Evolutionary conservation across 169 alveolate species (phyloP).

Genomic region (Plasmodium gonderi): DNA sequence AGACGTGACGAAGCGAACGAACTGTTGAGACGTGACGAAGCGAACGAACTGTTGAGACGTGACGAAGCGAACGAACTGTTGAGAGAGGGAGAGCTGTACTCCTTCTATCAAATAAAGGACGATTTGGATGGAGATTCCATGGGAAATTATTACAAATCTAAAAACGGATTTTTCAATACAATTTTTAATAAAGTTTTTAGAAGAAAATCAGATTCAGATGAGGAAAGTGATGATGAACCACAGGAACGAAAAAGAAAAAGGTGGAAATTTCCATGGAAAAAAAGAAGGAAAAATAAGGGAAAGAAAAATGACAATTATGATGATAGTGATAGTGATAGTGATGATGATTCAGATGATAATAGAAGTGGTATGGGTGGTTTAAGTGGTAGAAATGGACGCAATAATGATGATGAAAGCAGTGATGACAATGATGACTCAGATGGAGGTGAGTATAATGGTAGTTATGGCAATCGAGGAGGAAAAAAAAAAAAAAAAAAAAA

Average conservation of each 20-base stretch:
- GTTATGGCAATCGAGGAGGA: neutral
- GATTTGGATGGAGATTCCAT: conserved; percentile 58
- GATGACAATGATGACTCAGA: neutral
- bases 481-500: neutral
- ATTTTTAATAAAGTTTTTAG: conserved; percentile 6
- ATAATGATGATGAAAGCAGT: neutral
- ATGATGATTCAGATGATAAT: neutral
- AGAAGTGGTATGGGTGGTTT: neutral
- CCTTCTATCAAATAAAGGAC: neutral
- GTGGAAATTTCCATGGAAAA: conserved; percentile 5
- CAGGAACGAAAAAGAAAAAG: neutral
- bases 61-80: neutral
- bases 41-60: neutral
- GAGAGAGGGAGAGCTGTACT: neutral
- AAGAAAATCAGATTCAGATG: conserved; percentile 8
- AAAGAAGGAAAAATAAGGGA: conserved; percentile 2
- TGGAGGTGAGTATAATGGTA: neutral
- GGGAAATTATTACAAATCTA: conserved; percentile 59
- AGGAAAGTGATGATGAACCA: neutral
- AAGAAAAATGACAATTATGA: neutral
- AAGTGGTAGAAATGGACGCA: neutral
- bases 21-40: too few species aligned
- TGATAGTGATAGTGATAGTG: neutral
- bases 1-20: neutral
- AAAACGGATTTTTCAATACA: conserved; percentile 45